phyloP scores from a whole-genome alignment of 2,329 filamentous ascomycete species.

The Tolypocladium pustulatum region DNA sequence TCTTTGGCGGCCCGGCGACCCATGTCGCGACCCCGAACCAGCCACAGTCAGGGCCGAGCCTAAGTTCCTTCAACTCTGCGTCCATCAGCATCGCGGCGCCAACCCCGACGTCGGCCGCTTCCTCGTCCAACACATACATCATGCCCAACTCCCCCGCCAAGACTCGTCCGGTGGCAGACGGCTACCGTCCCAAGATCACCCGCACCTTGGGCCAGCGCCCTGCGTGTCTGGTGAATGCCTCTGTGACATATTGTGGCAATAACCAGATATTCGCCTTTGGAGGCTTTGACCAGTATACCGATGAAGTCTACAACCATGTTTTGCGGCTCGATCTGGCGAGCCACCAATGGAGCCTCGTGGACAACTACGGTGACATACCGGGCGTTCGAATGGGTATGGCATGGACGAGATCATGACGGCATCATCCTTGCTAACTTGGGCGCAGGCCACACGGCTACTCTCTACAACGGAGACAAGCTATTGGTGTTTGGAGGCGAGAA shows the following conservation, averaged over 20 bases:
- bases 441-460: constrained; percentile 83
- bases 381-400: constrained; percentile 81
- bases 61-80: constrained; percentile 15
- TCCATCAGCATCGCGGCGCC: constrained; percentile 10
- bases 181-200: constrained; percentile 75
- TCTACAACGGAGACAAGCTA: constrained; percentile 92
- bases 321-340: constrained; percentile 77
- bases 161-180: constrained; percentile 53
- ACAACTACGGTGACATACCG: constrained; percentile 97
- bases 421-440: constrained; percentile 5
- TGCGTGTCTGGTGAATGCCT: constrained; percentile 93
- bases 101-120: constrained; percentile 14
- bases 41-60: constrained; percentile 12
- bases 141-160: constrained; percentile 80
- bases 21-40: constrained; percentile 14
- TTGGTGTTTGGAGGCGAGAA: constrained; percentile 97
- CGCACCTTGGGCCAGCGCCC: constrained; percentile 72
- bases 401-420: not conserved
- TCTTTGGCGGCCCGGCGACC: constrained; percentile 33
- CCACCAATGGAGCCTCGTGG: constrained; percentile 88
- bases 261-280: constrained; percentile 98
- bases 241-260: constrained; percentile 96
- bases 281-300: constrained; percentile 96
- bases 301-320: constrained; percentile 98
- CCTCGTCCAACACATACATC: constrained; percentile 67